A percentile compares a stretch with the other conserved stretches of the same genome.
Conservation (phyloP, 805 yeast genomes). For the Lachancea dasiensis region DNA sequence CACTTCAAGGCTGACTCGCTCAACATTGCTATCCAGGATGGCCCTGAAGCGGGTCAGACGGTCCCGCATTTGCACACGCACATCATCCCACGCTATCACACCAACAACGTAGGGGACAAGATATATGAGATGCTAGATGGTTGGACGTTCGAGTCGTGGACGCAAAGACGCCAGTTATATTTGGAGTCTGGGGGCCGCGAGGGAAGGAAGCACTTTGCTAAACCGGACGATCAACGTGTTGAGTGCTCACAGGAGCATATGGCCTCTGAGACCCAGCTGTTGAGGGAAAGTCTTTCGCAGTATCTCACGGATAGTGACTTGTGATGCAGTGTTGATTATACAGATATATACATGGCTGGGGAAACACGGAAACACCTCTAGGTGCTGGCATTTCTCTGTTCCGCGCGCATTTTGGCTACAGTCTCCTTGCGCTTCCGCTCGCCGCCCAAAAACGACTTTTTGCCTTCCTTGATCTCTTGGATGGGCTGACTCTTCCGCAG, state of each 20-base stretch:
- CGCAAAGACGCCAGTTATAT: conserved; percentile 27
- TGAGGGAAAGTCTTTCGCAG: conserved; percentile 38
- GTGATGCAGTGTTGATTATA: not conserved
- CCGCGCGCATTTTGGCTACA: conserved; percentile 53
- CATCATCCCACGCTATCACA: conserved; percentile 72
- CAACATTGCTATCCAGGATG: conserved; percentile 93
- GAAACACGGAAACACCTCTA: not conserved
- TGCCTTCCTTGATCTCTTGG: conserved; percentile 55
- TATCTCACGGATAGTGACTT: conserved; percentile 5
- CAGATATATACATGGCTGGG: conserved; percentile 1
- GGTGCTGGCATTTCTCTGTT: conserved; percentile 41
- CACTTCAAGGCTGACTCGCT: conserved; percentile 74
- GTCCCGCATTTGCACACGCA: conserved; percentile 95
- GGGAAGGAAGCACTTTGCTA: conserved; percentile 26
- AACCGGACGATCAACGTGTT: conserved; percentile 47
- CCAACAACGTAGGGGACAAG: conserved; percentile 59
- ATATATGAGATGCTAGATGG: conserved; percentile 68
- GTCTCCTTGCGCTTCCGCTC: conserved; percentile 71
- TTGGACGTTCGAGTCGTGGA: conserved; percentile 39
- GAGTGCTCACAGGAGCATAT: conserved; percentile 59
- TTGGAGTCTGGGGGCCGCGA: conserved; percentile 20
- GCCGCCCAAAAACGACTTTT: conserved; percentile 74
- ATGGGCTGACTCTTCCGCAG: conserved; percentile 50
- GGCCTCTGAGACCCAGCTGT: conserved; percentile 61
- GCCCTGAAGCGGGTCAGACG: conserved; percentile 93